phyloP scores from a whole-genome alignment of 257 asterid genomes.

The Haberlea rhodopensis region DNA sequence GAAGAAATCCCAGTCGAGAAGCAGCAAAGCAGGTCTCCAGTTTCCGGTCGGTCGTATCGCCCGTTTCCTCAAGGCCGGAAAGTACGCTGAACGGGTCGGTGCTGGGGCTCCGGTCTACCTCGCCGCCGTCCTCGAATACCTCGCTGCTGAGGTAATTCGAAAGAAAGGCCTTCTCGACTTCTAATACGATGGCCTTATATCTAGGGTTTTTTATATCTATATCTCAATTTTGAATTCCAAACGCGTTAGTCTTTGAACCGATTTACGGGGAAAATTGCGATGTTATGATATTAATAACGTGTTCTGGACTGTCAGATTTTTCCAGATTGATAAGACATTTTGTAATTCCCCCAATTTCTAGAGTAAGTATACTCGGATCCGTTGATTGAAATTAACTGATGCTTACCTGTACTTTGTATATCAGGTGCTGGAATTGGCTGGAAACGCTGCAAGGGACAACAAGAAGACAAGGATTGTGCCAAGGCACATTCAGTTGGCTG shows the following conservation, averaged over 20 bases:
- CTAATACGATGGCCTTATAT: background rate
- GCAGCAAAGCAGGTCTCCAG: slow-evolving; percentile 54
- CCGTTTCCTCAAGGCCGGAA: slow-evolving; percentile 48
- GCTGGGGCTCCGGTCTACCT: slow-evolving; percentile 53
- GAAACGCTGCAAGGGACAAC: slow-evolving; percentile 42
- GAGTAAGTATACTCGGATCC: background rate
- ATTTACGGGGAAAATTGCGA: background rate
- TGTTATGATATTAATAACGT: background rate
- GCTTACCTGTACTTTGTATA: background rate
- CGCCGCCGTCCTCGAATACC: slow-evolving; percentile 45
- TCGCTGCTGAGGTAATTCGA: slow-evolving; percentile 41
- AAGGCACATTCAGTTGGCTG: slow-evolving; percentile 40
- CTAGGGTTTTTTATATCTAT: slow-evolving; percentile 1
- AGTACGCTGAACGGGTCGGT: slow-evolving; percentile 51
- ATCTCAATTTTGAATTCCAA: background rate
- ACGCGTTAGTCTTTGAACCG: background rate
- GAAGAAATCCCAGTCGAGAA: slow-evolving; percentile 45
- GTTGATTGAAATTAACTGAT: background rate
- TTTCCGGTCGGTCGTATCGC: slow-evolving; percentile 54
- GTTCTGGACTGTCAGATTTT: background rate
- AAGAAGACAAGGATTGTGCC: slow-evolving; percentile 40
- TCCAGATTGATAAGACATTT: too few relatives aligned
- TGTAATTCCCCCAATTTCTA: background rate
- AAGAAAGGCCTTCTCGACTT: background rate
- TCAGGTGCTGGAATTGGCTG: slow-evolving; percentile 41